Conservation (phyloP, 139 green algal species). For the Ettlia oleoabundans region DNA sequence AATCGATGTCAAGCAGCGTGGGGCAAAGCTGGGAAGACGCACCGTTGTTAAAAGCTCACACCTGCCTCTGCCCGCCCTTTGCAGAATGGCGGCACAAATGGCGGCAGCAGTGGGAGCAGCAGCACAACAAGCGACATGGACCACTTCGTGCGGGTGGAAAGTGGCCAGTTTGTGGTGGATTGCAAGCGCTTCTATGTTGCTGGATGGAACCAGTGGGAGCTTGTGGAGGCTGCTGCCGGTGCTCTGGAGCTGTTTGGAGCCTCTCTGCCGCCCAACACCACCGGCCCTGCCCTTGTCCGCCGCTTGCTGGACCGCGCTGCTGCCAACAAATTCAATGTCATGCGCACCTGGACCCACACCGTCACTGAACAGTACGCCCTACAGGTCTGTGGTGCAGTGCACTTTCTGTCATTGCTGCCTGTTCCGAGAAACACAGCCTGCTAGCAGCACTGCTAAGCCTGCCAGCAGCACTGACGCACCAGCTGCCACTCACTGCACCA, state of each 20-base stretch:
- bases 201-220: slow-evolving; percentile 66
- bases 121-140: slow-evolving; percentile 31
- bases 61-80: too few species aligned
- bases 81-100: too few species aligned
- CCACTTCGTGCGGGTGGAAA: slow-evolving; percentile 49
- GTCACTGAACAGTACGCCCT: slow-evolving; percentile 53
- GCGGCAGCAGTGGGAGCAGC: too few species aligned
- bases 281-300: slow-evolving; percentile 31
- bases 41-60: too few species aligned
- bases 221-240: slow-evolving; percentile 58
- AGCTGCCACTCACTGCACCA: too few species aligned
- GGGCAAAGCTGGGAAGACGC: too few species aligned
- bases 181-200: slow-evolving; percentile 48
- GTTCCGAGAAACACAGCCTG: too few species aligned
- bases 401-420: too few species aligned
- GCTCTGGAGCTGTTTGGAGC: slow-evolving; percentile 59
- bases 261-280: slow-evolving; percentile 45
- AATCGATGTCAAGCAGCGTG: too few species aligned
- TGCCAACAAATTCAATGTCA: slow-evolving; percentile 43
- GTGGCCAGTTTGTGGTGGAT: slow-evolving; percentile 49
- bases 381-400: neutral
- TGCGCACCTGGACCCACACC: slow-evolving; percentile 52
- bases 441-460: neutral
- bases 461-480: too few species aligned
- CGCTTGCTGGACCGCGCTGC: slow-evolving; percentile 47